Evolutionary conservation across 2,329 filamentous ascomycete genomes (phyloP).

Genomic region (Aspergillus caelatus): DNA sequence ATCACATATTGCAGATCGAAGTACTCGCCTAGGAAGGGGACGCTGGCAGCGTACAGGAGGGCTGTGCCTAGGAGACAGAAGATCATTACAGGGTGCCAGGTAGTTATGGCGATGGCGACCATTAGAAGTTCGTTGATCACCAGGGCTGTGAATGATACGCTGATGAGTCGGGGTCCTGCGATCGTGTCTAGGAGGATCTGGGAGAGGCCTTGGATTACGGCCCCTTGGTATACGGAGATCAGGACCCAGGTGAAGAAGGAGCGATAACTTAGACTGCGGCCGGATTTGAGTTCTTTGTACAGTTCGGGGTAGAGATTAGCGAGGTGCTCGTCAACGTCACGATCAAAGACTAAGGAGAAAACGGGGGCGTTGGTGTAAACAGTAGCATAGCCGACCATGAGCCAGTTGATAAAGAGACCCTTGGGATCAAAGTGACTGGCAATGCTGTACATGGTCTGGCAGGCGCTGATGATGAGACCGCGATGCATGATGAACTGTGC

Average conservation of each 20-base stretch:
- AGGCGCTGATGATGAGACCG: constrained; percentile 91
- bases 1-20: constrained; percentile 82
- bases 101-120: constrained; percentile 95
- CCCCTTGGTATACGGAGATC: constrained; percentile 92
- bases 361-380: constrained; percentile 94
- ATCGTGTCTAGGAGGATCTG: constrained; percentile 84
- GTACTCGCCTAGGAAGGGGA: constrained; percentile 87
- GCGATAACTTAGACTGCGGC: constrained; percentile 82
- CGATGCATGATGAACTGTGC: constrained; percentile 98
- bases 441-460: constrained; percentile 96
- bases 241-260: constrained; percentile 98
- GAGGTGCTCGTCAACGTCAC: constrained; percentile 90
- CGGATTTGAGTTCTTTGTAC: constrained; percentile 94
- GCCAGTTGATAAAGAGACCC: constrained; percentile 93
- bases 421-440: constrained; percentile 90
- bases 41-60: constrained; percentile 74
- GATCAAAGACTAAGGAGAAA: constrained; percentile 89
- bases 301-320: constrained; percentile 95
- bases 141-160: constrained; percentile 87
- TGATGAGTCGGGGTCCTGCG: constrained; percentile 70
- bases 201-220: constrained; percentile 91
- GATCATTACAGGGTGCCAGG: constrained; percentile 95
- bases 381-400: constrained; percentile 94
- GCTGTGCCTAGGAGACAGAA: constrained; percentile 80
- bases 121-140: constrained; percentile 94